Evolutionary conservation across 1,284 basidiomycete species (phyloP), one percentile per base, ranked within the genome.

Genomic region (Sporisorium sorghi): DNA sequence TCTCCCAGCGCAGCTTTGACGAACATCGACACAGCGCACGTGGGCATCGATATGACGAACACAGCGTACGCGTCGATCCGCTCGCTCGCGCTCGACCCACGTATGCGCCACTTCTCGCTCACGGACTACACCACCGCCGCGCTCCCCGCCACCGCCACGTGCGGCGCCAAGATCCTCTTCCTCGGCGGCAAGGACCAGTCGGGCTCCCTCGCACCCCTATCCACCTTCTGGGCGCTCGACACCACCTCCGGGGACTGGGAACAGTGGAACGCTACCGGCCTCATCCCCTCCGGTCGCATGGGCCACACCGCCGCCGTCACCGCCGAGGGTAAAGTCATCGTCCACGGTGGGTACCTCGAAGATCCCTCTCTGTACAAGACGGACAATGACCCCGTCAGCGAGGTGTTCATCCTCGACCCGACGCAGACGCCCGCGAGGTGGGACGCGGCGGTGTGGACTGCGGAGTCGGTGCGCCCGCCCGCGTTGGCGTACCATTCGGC

Each of bases 401-500:
- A 83, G 44, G 59, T 82, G 8, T 74, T 75, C 56, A 53, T 82
- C 21, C 77, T 86, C 26, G 73, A 77, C 57, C 58, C 73, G 5
- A 39, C 24, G 12, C 50, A 77, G 58, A 52, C 57, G n/a, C 83
- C 80, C 23, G 76, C 80, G 0, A 33, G 52, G 11, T 79, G 82
- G 68, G 44, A 56, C 14, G 50, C 60, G 19, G 58, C 67, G 15
- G 32, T 68, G 28, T 53, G 62, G 62, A 68, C 52, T 5, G 47
- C 51, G 19, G 59, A 53, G 39, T 58, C 42, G 10, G 23, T 47
- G 23, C 39, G 19, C 7, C 56, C 78, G 2, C 84, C 84, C 4
- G 57, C 71, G 3, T 57, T 79, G 23, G 84, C 84, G 0, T 86
- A 74, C 67, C 85, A 86, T 61, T 76, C 80, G 10, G 79, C 84